phyloP scores from a whole-genome alignment of 148 eudicot species.

The Amaranthus cruentus region DNA sequence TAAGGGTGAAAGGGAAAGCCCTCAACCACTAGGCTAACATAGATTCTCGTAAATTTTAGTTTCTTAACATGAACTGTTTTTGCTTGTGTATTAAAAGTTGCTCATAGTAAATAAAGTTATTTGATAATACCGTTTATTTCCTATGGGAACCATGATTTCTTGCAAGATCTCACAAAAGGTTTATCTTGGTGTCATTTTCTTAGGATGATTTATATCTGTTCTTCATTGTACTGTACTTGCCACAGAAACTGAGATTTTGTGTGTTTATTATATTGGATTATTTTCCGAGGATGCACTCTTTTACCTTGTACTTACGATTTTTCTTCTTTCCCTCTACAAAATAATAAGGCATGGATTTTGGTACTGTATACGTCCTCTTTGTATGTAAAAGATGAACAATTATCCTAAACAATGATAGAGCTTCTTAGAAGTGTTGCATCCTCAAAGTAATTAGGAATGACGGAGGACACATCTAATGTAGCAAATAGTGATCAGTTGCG shows the following conservation, averaged over 20 bases:
- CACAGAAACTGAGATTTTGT: neutral
- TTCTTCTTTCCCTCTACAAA: neutral
- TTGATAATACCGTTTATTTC: neutral
- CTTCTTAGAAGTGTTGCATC: too few relatives aligned
- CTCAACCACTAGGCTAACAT: too few relatives aligned
- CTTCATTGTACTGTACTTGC: neutral
- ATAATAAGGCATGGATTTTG: too few relatives aligned
- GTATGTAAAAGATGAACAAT: too few relatives aligned
- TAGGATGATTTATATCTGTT: constrained; percentile 1
- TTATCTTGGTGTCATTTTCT: neutral
- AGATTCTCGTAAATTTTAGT: too few relatives aligned
- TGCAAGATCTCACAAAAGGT: neutral
- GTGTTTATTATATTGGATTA: neutral
- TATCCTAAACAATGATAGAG: too few relatives aligned
- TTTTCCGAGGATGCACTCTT: neutral
- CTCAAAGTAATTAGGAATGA: too few relatives aligned
- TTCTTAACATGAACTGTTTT: neutral
- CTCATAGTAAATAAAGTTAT: neutral
- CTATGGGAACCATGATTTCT: neutral
- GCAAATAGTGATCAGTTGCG: too few relatives aligned
- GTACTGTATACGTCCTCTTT: too few relatives aligned
- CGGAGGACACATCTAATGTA: too few relatives aligned
- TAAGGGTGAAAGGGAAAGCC: too few relatives aligned
- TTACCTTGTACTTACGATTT: neutral
- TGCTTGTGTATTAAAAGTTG: neutral